Evolutionary conservation across 495 filamentous ascomycete genomes (phyloP).

Genomic region (Talaromyces borbonicus): DNA sequence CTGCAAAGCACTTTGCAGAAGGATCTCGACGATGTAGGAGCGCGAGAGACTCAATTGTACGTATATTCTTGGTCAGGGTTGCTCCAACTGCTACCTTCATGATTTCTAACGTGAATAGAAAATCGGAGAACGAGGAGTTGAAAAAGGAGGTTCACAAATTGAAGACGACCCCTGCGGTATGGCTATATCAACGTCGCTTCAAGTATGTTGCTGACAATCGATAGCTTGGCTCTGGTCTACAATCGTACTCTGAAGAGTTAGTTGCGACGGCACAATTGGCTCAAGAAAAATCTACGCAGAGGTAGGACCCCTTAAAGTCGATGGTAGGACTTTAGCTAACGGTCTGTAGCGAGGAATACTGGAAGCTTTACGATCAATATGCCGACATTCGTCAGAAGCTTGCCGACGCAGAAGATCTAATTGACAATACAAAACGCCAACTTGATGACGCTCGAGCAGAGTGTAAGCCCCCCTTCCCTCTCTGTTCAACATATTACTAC

Average conservation of each 20-base stretch:
- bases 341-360: slow-evolving; percentile 36
- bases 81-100: background rate
- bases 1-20: slow-evolving; percentile 36
- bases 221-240: slow-evolving; percentile 22
- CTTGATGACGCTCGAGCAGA: slow-evolving; percentile 31
- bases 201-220: slow-evolving; percentile 3
- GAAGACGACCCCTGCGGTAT: slow-evolving; percentile 16
- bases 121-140: slow-evolving; percentile 35
- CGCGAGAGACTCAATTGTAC: slow-evolving; percentile 33
- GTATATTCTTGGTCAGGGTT: slow-evolving; percentile 5
- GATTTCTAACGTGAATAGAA: slow-evolving; percentile 19
- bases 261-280: slow-evolving; percentile 25
- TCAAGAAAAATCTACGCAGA: slow-evolving; percentile 29
- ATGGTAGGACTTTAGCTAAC: background rate
- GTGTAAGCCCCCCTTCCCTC: slow-evolving; percentile 20
- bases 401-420: slow-evolving; percentile 29
- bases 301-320: slow-evolving; percentile 13
- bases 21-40: slow-evolving; percentile 35
- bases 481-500: background rate
- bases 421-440: slow-evolving; percentile 26
- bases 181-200: background rate
- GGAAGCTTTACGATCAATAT: slow-evolving; percentile 37
- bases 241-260: slow-evolving; percentile 30
- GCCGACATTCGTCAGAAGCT: slow-evolving; percentile 31
- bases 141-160: slow-evolving; percentile 32